A percentile compares a stretch with the other conserved stretches of the same genome.
phyloP scores from a whole-genome alignment of 31 red algal species.

The Asparagopsis taxiformis region DNA sequence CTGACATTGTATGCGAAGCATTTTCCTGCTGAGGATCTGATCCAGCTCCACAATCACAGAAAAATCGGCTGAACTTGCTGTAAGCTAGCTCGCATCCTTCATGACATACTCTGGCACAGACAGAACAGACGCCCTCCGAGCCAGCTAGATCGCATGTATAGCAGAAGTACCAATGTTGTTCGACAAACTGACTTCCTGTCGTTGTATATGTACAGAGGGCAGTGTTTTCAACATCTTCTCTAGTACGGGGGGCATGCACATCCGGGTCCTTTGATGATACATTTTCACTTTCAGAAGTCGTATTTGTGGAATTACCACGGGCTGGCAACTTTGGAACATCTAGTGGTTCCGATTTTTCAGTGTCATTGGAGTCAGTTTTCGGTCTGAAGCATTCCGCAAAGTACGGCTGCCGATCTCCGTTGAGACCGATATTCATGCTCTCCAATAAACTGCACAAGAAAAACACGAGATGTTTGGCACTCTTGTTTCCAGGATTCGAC shows the following conservation, averaged over 20 bases:
- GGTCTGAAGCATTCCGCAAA: neutral
- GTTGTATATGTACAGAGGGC: constrained; percentile 76
- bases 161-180: constrained; percentile 98
- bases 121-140: constrained; percentile 88
- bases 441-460: constrained; percentile 44
- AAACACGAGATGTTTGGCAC: constrained; percentile 20
- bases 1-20: constrained; percentile 29
- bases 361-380: neutral
- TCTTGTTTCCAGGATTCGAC: neutral
- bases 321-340: neutral
- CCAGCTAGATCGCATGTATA: constrained; percentile 72
- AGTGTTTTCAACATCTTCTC: neutral
- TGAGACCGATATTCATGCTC: constrained; percentile 28
- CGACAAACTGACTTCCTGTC: constrained; percentile 86
- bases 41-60: constrained; percentile 93
- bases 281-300: neutral
- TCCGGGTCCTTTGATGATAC: neutral
- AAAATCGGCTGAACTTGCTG: constrained; percentile 88
- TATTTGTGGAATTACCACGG: neutral
- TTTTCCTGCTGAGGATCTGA: constrained; percentile 49
- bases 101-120: constrained; percentile 91
- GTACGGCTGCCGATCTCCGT: neutral
- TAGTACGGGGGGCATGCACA: neutral
- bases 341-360: neutral
- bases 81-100: constrained; percentile 81